phyloP scores from a whole-genome alignment of 805 yeast species.

The Saturnispora galanensis region DNA sequence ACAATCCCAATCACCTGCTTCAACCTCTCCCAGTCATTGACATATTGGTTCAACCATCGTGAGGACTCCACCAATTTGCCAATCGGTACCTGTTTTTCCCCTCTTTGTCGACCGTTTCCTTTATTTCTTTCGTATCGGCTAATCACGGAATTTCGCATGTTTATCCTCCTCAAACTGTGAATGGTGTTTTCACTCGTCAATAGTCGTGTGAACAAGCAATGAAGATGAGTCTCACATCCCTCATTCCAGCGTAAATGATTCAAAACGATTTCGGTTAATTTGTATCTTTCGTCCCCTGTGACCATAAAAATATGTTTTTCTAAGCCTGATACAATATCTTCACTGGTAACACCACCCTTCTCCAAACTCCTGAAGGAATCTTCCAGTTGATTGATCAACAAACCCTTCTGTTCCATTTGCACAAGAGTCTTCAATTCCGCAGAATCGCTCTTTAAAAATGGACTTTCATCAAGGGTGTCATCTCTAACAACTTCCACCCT shows the following conservation, averaged over 20 bases:
- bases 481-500: conserved; percentile 23
- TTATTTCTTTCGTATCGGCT: conserved; percentile 5
- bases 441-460: conserved; percentile 4
- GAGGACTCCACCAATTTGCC: conserved; percentile 3
- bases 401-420: not conserved
- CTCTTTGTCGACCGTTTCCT: not conserved
- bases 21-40: conserved; percentile 5
- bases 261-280: not conserved
- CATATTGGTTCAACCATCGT: conserved; percentile 7
- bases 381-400: not conserved
- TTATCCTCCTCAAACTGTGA: not conserved
- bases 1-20: conserved; percentile 3
- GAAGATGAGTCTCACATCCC: not conserved
- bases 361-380: conserved; percentile 1
- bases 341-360: not conserved
- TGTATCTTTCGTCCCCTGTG: not conserved
- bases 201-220: not conserved
- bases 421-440: too few species aligned
- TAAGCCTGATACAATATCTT: not conserved
- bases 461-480: conserved; percentile 17
- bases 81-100: not conserved
- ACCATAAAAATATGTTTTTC: too few species aligned
- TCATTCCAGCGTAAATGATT: conserved; percentile 4
- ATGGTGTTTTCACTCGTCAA: not conserved
- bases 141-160: conserved; percentile 4